phyloP scores from a whole-genome alignment of 768 basidiomycete genomes.

The Mycena leptocephala region DNA sequence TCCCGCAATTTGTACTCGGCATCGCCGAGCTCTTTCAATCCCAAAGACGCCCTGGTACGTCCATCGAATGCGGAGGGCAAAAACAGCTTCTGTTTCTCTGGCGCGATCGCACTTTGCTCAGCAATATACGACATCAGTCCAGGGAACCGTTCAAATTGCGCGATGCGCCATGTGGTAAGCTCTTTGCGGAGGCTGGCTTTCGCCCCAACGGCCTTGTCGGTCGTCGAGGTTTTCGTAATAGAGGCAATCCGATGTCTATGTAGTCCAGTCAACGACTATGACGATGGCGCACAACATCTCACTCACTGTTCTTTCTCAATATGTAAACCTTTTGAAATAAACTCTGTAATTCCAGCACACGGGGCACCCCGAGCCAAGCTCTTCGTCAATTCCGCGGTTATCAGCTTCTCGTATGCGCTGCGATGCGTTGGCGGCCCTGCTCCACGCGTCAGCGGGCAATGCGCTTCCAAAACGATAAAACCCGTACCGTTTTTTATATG shows the following conservation, averaged over 20 bases:
- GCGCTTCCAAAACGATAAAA: background rate
- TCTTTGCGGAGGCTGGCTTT: background rate
- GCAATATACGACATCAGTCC: background rate
- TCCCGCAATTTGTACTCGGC: background rate
- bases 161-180: background rate
- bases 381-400: background rate
- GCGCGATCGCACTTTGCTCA: too few relatives aligned
- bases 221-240: background rate
- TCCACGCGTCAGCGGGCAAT: background rate
- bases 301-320: background rate
- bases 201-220: background rate
- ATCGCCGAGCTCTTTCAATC: background rate
- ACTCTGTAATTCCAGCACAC: background rate
- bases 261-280: too few relatives aligned
- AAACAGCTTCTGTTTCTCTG: background rate
- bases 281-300: too few relatives aligned
- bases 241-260: background rate
- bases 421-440: slow-evolving; percentile 1
- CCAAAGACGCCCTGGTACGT: background rate
- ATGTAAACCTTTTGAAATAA: background rate
- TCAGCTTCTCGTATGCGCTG: background rate
- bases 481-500: background rate
- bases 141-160: background rate
- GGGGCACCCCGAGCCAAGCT: background rate
- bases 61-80: background rate